phyloP scores from a whole-genome alignment of 352 stramenopile genomes.

The Plasmopara muralis region DNA sequence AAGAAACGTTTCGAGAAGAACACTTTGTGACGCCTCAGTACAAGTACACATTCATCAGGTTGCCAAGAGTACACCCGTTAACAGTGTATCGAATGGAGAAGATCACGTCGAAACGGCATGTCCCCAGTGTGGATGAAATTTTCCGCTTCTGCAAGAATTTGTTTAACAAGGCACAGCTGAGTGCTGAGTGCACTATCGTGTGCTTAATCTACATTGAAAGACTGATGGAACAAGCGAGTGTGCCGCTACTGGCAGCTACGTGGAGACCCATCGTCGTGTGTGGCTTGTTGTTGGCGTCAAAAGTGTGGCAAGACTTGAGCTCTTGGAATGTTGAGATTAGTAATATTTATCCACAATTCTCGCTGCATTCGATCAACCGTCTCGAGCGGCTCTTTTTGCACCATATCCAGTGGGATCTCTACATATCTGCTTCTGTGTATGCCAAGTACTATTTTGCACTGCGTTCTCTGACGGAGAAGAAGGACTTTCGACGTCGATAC shows the following conservation, averaged over 20 bases:
- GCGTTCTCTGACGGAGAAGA: conserved; percentile 87
- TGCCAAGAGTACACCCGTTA: conserved; percentile 65
- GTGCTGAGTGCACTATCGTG: conserved; percentile 98
- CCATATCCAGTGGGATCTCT: conserved; percentile 98
- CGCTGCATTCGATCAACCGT: conserved; percentile 95
- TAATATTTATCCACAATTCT: conserved; percentile 97
- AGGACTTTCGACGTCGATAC: conserved; percentile 86
- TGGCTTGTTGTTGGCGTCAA: conserved; percentile 95
- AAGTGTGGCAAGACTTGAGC: conserved; percentile 98
- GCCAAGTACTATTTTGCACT: conserved; percentile 99
- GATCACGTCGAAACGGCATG: conserved; percentile 68
- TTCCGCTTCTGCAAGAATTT: conserved; percentile 91
- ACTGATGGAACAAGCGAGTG: conserved; percentile 95
- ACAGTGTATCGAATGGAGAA: conserved; percentile 83
- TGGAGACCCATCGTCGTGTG: conserved; percentile 98
- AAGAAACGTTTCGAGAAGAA: conserved; percentile 84
- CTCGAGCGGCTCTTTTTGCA: conserved; percentile 96
- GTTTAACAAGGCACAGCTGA: conserved; percentile 96
- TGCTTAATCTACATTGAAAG: conserved; percentile 99
- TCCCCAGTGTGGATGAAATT: conserved; percentile 89
- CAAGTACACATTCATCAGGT: conserved; percentile 80
- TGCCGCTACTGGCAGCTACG: conserved; percentile 91
- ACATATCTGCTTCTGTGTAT: conserved; percentile 92
- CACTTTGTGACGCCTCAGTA: conserved; percentile 86
- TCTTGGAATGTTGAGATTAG: conserved; percentile 98